These are phyloP conservation scores for Ustilago vetiveriae DNA, from an alignment of 1,284 basidiomycete genomes.

Conservation along the genomic window DNA sequence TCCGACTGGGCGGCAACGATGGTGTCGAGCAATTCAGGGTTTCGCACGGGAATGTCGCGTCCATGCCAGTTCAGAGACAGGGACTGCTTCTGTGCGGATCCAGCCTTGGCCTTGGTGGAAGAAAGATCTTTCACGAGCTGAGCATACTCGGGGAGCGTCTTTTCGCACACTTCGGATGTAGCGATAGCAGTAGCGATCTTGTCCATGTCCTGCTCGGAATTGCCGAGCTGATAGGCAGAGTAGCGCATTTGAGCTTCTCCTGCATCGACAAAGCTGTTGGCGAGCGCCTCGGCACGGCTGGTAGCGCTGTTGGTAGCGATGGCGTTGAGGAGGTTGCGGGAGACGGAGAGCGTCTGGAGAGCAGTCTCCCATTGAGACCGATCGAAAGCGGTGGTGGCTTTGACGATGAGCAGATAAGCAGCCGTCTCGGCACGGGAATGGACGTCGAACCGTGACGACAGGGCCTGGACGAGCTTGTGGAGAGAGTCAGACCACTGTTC, in stretches of 20 bases:
- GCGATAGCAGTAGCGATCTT: constrained; percentile 79
- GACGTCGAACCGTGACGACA: constrained; percentile 66
- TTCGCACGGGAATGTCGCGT: constrained; percentile 83
- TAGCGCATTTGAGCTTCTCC: constrained; percentile 90
- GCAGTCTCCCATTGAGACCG: constrained; percentile 77
- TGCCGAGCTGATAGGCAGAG: constrained; percentile 82
- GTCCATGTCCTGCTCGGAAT: constrained; percentile 78
- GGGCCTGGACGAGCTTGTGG: constrained; percentile 77
- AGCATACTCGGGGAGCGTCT: constrained; percentile 76
- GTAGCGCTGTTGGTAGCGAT: constrained; percentile 77
- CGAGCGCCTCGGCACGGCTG: constrained; percentile 89
- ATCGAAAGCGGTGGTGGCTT: constrained; percentile 69
- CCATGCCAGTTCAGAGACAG: constrained; percentile 81
- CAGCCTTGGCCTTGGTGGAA: constrained; percentile 61
- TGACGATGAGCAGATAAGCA: constrained; percentile 76
- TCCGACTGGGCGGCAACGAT: constrained; percentile 84
- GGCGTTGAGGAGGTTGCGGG: constrained; percentile 78
- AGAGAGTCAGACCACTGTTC: constrained; percentile 84
- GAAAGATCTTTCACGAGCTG: constrained; percentile 72
- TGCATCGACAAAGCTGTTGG: constrained; percentile 83
- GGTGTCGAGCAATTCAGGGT: constrained; percentile 89
- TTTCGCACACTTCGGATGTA: constrained; percentile 71
- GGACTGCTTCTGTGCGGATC: constrained; percentile 68
- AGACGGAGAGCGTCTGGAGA: constrained; percentile 79
- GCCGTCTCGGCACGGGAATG: constrained; percentile 51